Base-by-base conservation (phyloP, 345 rosid species). In the Sonneratia alba region DNA sequence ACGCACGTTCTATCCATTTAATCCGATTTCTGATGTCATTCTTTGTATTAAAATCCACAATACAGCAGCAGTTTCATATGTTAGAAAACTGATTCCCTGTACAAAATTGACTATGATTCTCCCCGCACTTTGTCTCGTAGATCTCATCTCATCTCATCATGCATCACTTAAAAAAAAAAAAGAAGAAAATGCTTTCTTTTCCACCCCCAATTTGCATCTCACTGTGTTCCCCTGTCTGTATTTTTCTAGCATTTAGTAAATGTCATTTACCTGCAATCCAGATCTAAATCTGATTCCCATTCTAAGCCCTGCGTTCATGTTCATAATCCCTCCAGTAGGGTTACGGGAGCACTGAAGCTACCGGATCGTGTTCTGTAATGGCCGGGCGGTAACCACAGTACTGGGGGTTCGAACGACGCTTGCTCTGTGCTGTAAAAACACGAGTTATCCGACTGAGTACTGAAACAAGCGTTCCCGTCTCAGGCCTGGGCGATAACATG, bases 141-240 rank as follows among this genome's bases (percentile, higher is more conserved):
- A 73, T 73, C 76, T 67, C 76, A 73, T 73, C 75, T n/a, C n/a
- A n/a, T n/a, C n/a, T n/a, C n/a, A n/a, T n/a, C n/a, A 67, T 67
- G 75, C 24, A 14, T 21, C 64, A 65, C 32, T 32, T n/a, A 34
- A 48, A 1, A 53, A 53, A 21, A 18, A 3, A 10, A 61, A 64
- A 32, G 11, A 34, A 14, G 32, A 7, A n/a, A 15, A 36, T 36
- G 38, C 47, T 71, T 37, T n/a, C 22, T 12, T 34, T 34, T 59
- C 13, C 66, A 71, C 32, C 32, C 32, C 32, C 32, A 27, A 27
- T 27, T 27, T 38, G 24, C 43, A 40, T 2, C 43, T 8, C 43
- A 19, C 38, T 18, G 10, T 51, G 32, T 27, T 27, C 53, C 57
- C 59, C 57, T 68, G 72, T 55, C 72, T 70, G 72, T 61, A 56